Conservation (phyloP, 176 grass and related monocot genomes). For the Juncus effusus region DNA sequence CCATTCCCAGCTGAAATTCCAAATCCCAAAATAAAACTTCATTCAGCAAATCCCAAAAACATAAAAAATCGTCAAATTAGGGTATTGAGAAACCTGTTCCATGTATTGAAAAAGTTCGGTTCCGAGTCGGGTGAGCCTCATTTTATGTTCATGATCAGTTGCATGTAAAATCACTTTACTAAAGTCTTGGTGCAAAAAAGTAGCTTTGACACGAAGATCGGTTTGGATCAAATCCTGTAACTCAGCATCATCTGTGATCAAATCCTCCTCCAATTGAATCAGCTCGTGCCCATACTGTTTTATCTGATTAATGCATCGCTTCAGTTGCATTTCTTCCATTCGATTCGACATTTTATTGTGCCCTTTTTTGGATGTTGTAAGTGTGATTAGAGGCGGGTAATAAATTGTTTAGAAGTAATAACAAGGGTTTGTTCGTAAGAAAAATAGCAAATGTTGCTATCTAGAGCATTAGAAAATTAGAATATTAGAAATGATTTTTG, state of each 20-base stretch:
- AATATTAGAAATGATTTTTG: too few relatives aligned
- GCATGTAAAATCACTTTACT: constrained; percentile 16
- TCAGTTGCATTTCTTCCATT: constrained; percentile 11
- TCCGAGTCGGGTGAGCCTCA: too few relatives aligned
- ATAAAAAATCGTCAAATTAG: neutral
- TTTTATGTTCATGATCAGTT: neutral
- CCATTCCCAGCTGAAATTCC: constrained; percentile 2
- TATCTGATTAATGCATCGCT: constrained; percentile 10
- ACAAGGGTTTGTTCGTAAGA: neutral
- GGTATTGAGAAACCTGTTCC: neutral
- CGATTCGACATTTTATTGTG: neutral
- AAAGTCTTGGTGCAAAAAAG: neutral
- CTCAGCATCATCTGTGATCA: constrained; percentile 4
- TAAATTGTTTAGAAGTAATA: neutral
- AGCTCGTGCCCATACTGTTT: neutral
- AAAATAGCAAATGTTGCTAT: neutral
- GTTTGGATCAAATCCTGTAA: too few relatives aligned
- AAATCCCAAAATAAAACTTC: neutral
- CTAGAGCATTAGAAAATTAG: too few relatives aligned
- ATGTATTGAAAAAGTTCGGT: too few relatives aligned
- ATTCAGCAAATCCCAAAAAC: neutral
- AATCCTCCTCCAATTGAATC: constrained; percentile 1
- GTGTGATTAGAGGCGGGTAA: too few relatives aligned
- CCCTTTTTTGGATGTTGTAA: neutral
- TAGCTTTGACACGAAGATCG: constrained; percentile 5